A percentile compares a stretch with the other conserved stretches of the same genome.
phyloP scores from a whole-genome alignment of 495 filamentous ascomycete species.

The Penicillium ochrochloron region DNA sequence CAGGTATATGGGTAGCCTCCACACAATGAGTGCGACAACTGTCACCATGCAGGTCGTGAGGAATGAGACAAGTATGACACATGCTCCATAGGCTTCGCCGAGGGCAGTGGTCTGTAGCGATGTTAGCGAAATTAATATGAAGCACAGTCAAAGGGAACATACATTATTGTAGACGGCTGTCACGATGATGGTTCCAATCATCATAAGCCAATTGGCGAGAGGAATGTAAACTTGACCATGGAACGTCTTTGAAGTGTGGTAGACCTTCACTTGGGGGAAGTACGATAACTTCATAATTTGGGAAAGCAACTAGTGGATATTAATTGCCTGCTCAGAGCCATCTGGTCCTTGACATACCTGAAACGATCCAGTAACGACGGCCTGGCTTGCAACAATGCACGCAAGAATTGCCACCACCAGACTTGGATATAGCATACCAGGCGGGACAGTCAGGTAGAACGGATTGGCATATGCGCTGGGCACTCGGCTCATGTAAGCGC shows the following conservation, averaged over 20 bases:
- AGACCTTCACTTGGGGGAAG: constrained; percentile 70
- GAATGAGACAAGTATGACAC: constrained; percentile 74
- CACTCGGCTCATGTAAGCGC: constrained; percentile 64
- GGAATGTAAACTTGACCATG: constrained; percentile 75
- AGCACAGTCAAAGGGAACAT: not conserved
- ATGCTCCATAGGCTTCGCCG: constrained; percentile 60
- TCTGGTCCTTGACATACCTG: constrained; percentile 31
- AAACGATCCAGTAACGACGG: constrained; percentile 73
- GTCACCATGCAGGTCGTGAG: constrained; percentile 72
- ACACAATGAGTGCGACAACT: constrained; percentile 67
- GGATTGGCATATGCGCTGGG: constrained; percentile 68
- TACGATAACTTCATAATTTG: constrained; percentile 76
- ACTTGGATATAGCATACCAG: constrained; percentile 68
- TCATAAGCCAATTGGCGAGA: constrained; percentile 70
- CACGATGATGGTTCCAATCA: constrained; percentile 72
- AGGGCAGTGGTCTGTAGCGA: constrained; percentile 46
- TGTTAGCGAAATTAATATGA: not conserved
- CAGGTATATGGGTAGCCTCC: constrained; percentile 59
- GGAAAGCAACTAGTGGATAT: constrained; percentile 57
- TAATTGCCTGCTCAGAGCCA: not conserved
- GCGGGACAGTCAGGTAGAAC: constrained; percentile 69
- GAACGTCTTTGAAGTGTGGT: constrained; percentile 66
- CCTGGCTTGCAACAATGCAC: constrained; percentile 75
- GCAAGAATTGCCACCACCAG: constrained; percentile 68
- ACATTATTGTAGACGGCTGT: constrained; percentile 72